Evolutionary conservation across 805 yeast species (phyloP).

Genomic region (Blastobotrys muscicola): DNA sequence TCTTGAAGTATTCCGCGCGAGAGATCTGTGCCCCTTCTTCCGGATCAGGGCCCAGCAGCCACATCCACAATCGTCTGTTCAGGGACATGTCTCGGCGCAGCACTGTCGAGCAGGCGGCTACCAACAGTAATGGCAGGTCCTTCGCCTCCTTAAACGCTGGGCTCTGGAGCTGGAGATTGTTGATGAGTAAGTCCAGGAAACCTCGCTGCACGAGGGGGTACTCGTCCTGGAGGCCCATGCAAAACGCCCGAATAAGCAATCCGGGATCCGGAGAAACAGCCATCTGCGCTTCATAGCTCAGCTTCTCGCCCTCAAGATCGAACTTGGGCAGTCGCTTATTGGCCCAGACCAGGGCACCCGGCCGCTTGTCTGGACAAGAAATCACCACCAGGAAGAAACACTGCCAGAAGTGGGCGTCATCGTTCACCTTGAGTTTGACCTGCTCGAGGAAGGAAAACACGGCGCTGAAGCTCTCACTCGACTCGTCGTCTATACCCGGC

Average conservation of each 20-base stretch:
- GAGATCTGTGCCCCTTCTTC: slow-evolving; percentile 14
- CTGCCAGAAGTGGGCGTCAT: slow-evolving; percentile 82
- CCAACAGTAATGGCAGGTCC: slow-evolving; percentile 51
- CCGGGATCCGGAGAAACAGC: slow-evolving; percentile 75
- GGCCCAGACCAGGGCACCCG: slow-evolving; percentile 79
- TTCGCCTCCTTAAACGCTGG: slow-evolving; percentile 36
- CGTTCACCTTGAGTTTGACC: slow-evolving; percentile 45
- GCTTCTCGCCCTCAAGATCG: slow-evolving; percentile 4
- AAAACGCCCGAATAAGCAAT: slow-evolving; percentile 61
- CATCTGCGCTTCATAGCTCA: slow-evolving; percentile 45
- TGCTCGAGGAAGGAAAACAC: slow-evolving; percentile 51
- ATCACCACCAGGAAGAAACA: slow-evolving; percentile 65
- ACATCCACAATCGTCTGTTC: slow-evolving; percentile 86
- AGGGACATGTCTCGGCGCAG: slow-evolving; percentile 86
- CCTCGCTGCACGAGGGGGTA: slow-evolving; percentile 76
- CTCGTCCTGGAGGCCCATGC: slow-evolving; percentile 57
- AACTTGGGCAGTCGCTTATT: slow-evolving; percentile 48
- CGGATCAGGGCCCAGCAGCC: slow-evolving; percentile 76
- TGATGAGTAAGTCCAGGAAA: slow-evolving; percentile 67
- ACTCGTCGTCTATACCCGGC: slow-evolving; percentile 89
- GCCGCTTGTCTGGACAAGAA: slow-evolving; percentile 65
- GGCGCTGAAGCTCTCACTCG: slow-evolving; percentile 67
- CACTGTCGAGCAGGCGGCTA: slow-evolving; percentile 59
- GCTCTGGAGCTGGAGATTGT: slow-evolving; percentile 58
- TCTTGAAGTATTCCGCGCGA: slow-evolving; percentile 49